A percentile compares a stretch with the other conserved stretches of the same genome.
Evolutionary conservation across 306 rosid species (phyloP).

Genomic region (Cucumis hystrix): DNA sequence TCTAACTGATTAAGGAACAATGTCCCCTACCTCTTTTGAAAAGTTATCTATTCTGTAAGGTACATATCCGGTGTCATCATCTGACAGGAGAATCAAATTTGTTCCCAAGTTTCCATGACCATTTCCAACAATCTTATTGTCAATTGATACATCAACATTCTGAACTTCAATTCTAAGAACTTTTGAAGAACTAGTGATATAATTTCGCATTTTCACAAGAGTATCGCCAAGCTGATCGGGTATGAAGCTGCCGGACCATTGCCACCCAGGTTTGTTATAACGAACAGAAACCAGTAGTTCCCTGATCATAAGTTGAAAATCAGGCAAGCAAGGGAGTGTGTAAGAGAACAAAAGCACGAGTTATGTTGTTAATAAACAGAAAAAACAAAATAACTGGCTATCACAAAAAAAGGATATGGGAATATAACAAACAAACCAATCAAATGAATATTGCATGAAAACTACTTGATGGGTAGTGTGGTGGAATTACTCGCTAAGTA

Average conservation of each 20-base stretch:
- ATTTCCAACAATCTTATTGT: slow-evolving; percentile 70
- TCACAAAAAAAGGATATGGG: not conserved
- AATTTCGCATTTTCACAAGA: slow-evolving; percentile 76
- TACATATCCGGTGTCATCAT: slow-evolving; percentile 92
- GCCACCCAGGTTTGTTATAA: slow-evolving; percentile 90
- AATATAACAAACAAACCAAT: not conserved
- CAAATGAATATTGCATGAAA: not conserved
- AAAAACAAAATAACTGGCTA: not conserved
- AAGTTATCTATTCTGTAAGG: slow-evolving; percentile 96
- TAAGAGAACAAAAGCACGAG: not conserved
- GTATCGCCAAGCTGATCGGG: slow-evolving; percentile 92
- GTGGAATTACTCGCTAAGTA: no score
- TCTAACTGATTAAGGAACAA: not conserved
- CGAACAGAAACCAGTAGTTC: slow-evolving; percentile 76
- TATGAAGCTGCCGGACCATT: slow-evolving; percentile 95
- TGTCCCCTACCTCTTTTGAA: slow-evolving; percentile 67
- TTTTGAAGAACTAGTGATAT: slow-evolving; percentile 49
- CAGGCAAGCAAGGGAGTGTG: slow-evolving; percentile 5
- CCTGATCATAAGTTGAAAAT: slow-evolving; percentile 35
- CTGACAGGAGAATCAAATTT: slow-evolving; percentile 81
- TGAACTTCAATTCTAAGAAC: slow-evolving; percentile 89
- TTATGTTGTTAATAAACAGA: not conserved
- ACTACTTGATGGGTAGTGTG: not conserved
- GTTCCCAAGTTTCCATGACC: slow-evolving; percentile 88
- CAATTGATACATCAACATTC: slow-evolving; percentile 79